A percentile compares a stretch with the other conserved stretches of the same genome.
These are phyloP conservation scores for Diplodia corticola DNA, from an alignment of 2,329 filamentous ascomycete genomes.

Conservation along the genomic window DNA sequence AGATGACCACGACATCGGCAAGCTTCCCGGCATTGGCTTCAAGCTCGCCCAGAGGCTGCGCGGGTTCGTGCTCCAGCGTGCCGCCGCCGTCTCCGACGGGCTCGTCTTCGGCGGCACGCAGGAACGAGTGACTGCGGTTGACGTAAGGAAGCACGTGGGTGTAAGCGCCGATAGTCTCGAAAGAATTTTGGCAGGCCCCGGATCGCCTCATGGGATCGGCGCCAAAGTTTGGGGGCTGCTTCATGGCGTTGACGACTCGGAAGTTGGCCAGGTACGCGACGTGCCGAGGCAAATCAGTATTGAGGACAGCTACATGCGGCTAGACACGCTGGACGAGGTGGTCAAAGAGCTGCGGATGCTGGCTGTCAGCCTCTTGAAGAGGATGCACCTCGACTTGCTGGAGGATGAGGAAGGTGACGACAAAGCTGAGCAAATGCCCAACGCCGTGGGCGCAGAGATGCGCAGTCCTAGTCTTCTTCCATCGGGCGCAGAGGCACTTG, in stretches of 20 bases:
- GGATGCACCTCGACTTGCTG: slow-evolving; percentile 77
- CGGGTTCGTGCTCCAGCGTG: slow-evolving; percentile 55
- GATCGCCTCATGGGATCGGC: slow-evolving; percentile 70
- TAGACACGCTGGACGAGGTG: slow-evolving; percentile 66
- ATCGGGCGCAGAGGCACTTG: background rate
- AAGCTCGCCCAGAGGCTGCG: slow-evolving; percentile 72
- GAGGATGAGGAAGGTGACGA: slow-evolving; percentile 45
- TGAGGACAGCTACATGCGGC: slow-evolving; percentile 81
- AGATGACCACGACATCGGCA: slow-evolving; percentile 72
- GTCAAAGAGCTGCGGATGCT: slow-evolving; percentile 68
- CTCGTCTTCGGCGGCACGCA: slow-evolving; percentile 53
- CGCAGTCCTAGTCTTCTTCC: background rate
- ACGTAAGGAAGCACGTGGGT: slow-evolving; percentile 62
- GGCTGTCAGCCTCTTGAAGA: slow-evolving; percentile 67
- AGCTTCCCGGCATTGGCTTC: slow-evolving; percentile 82
- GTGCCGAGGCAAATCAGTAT: slow-evolving; percentile 89
- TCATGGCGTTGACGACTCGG: slow-evolving; percentile 74
- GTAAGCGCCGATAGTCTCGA: slow-evolving; percentile 69
- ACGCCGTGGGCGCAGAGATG: background rate
- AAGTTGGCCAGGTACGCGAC: slow-evolving; percentile 70
- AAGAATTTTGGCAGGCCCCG: slow-evolving; percentile 67
- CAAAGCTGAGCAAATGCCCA: background rate
- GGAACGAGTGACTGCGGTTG: slow-evolving; percentile 30
- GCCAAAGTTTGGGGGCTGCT: slow-evolving; percentile 73
- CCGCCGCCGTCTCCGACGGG: slow-evolving; percentile 46